A percentile compares a stretch with the other conserved stretches of the same genome.
Evolutionary conservation across 2,329 filamentous ascomycete species (phyloP).

Genomic region (Cladobotryum protrusum): DNA sequence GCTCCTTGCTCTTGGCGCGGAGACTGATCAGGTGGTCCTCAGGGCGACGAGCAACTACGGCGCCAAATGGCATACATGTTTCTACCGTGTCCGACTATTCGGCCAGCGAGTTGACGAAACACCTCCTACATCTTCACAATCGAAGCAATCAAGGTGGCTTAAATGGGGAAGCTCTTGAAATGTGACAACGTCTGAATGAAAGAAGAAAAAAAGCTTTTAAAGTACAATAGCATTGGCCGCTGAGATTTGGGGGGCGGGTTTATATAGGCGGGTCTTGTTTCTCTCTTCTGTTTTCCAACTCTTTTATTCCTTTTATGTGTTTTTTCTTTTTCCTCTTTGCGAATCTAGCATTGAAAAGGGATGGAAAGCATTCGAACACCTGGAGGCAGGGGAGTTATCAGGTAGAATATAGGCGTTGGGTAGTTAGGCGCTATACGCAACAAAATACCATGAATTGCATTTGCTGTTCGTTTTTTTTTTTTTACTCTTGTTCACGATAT

Average conservation of each 20-base stretch:
- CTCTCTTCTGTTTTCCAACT: not conserved
- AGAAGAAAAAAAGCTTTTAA: not conserved
- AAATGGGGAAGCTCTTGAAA: not conserved
- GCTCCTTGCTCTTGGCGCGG: constrained; percentile 39
- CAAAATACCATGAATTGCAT: not conserved
- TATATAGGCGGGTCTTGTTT: not conserved
- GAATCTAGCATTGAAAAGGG: not conserved
- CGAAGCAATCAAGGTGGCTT: not conserved
- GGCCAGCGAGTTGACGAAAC: constrained; percentile 31
- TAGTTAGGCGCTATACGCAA: not conserved
- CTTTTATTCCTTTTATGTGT: not conserved
- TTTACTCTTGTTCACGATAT: too few relatives aligned
- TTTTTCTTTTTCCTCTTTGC: not conserved
- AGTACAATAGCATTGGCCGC: not conserved
- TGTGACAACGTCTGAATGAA: constrained; percentile 6
- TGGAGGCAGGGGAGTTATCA: too few relatives aligned
- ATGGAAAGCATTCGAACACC: too few relatives aligned
- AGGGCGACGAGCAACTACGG: constrained; percentile 55
- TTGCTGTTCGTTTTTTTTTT: too few relatives aligned
- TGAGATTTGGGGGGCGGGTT: not conserved
- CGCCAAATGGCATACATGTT: constrained; percentile 52
- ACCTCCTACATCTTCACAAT: constrained; percentile 2
- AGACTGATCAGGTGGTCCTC: constrained; percentile 48
- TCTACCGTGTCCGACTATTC: constrained; percentile 58
- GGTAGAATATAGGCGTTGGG: not conserved